Evolutionary conservation across 192 early-diverging fungal species (phyloP).

Genomic region (Phlyctochytrium planicorne): DNA sequence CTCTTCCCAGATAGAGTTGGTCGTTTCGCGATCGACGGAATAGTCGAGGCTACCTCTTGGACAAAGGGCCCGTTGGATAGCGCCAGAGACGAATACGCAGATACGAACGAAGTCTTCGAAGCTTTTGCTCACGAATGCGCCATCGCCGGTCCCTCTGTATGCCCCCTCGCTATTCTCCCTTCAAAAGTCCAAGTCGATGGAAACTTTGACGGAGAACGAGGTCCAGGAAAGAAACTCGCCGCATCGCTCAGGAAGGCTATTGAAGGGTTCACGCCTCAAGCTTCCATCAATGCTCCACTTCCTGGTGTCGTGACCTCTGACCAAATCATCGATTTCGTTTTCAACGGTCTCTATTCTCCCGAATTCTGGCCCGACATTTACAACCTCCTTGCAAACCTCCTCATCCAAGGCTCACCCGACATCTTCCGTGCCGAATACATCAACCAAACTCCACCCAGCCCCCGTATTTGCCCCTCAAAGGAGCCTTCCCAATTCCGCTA

Average conservation of each 20-base stretch:
- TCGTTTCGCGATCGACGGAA: conserved; percentile 43
- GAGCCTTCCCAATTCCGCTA: not conserved
- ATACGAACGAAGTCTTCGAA: conserved; percentile 16
- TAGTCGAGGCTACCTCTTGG: conserved; percentile 25
- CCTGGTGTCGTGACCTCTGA: conserved; percentile 1
- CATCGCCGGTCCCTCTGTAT: conserved; percentile 23
- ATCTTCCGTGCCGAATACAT: not conserved
- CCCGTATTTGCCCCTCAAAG: not conserved
- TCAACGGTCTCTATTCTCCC: conserved; percentile 4
- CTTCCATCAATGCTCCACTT: not conserved
- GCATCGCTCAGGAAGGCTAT: no score
- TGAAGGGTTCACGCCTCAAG: not conserved
- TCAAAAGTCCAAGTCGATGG: not conserved
- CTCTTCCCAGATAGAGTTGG: conserved; percentile 50
- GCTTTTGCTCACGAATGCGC: conserved; percentile 26
- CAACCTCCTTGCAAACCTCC: not conserved
- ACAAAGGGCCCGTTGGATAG: not conserved
- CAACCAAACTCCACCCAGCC: not conserved
- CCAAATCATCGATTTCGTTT: conserved; percentile 2
- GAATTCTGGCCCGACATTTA: conserved; percentile 10
- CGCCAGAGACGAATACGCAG: conserved; percentile 5
- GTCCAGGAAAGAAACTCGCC: conserved; percentile 1
- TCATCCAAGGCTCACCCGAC: not conserved
- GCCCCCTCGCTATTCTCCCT: conserved; percentile 18
- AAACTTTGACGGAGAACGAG: not conserved